phyloP scores from a whole-genome alignment of 2,329 filamentous ascomycete species.

The Hypoxylon sp. region DNA sequence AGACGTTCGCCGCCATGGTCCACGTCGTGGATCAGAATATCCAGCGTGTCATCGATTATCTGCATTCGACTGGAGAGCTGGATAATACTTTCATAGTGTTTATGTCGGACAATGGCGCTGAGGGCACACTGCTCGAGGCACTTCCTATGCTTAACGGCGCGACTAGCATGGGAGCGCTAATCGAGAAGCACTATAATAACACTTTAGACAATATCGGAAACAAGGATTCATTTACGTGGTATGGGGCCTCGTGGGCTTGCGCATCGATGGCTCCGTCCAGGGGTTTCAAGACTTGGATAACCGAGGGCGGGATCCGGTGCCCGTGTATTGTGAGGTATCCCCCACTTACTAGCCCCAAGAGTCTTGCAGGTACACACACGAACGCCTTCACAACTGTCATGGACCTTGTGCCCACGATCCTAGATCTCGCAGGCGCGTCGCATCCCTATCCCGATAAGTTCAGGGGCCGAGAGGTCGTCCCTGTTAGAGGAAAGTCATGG shows the following conservation, averaged over 20 bases:
- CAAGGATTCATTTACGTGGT: conserved; percentile 70
- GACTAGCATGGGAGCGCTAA: conserved; percentile 36
- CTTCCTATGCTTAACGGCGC: conserved; percentile 41
- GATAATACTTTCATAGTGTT: conserved; percentile 54
- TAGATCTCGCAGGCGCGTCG: conserved; percentile 63
- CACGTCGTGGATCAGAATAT: conserved; percentile 68
- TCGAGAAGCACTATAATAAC: conserved; percentile 70
- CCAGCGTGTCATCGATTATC: conserved; percentile 66
- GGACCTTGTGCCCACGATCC: conserved; percentile 65
- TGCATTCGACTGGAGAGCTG: conserved; percentile 67
- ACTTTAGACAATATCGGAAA: conserved; percentile 68
- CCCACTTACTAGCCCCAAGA: conserved; percentile 32
- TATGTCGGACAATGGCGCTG: conserved; percentile 66
- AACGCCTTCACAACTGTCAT: conserved; percentile 67
- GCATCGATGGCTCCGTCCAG: conserved; percentile 53
- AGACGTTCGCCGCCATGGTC: conserved; percentile 71
- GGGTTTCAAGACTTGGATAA: conserved; percentile 57
- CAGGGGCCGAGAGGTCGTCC: conserved; percentile 41
- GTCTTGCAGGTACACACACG: conserved; percentile 55
- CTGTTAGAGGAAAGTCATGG: conserved; percentile 43
- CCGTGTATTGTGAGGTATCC: conserved; percentile 55
- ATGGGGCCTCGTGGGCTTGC: conserved; percentile 68
- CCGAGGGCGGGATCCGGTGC: conserved; percentile 66
- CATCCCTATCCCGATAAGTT: conserved; percentile 50
- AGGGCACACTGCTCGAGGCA: conserved; percentile 47